Conservation (phyloP, 371 early-diverging fungal species). For the Fennellomyces sp. region DNA sequence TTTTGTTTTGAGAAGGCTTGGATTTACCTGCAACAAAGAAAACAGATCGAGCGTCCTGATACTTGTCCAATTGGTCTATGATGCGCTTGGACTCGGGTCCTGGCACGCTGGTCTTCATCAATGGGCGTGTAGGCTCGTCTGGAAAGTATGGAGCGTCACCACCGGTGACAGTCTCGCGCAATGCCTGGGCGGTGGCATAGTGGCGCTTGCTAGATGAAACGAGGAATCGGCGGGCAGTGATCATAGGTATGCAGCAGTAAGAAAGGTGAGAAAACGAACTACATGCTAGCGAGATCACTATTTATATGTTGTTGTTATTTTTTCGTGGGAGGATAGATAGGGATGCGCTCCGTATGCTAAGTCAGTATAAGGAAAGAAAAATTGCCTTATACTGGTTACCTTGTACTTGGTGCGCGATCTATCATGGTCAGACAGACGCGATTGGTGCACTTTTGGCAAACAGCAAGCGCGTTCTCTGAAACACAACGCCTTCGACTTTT, state of each 20-base stretch:
- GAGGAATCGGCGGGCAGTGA: slow-evolving; percentile 6
- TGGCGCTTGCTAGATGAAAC: not conserved
- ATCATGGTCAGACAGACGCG: not conserved
- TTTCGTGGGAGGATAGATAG: slow-evolving; percentile 2
- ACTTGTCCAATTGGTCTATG: slow-evolving; percentile 32
- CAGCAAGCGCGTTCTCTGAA: not conserved
- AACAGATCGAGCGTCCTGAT: slow-evolving; percentile 50
- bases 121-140: slow-evolving; percentile 43
- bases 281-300: not conserved
- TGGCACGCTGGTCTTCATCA: slow-evolving; percentile 40
- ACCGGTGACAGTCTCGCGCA: not conserved
- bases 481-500: not conserved
- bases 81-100: slow-evolving; percentile 45
- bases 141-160: slow-evolving; percentile 22
- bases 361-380: slow-evolving; percentile 14
- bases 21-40: slow-evolving; percentile 52
- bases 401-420: not conserved
- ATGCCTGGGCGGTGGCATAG: slow-evolving; percentile 3
- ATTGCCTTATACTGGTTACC: slow-evolving; percentile 10
- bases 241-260: not conserved
- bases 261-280: not conserved
- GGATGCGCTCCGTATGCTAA: not conserved
- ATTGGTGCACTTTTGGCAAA: slow-evolving; percentile 3
- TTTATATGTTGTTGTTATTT: not conserved
- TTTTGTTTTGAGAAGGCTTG: not conserved